Conservation (phyloP, 176 grass and related monocot genomes). For the Carex littledalei region DNA sequence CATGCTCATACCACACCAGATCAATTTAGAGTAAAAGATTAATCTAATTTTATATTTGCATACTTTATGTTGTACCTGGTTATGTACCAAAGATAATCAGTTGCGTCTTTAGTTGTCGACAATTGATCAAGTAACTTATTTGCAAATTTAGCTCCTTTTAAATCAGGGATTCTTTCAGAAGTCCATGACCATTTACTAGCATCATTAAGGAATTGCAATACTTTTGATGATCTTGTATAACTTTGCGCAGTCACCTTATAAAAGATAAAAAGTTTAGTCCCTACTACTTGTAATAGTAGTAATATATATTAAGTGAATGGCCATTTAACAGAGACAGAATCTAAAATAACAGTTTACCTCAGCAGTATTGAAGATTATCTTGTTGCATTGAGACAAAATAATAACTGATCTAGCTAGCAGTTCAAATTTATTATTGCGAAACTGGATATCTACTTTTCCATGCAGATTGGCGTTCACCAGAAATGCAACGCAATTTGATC, state of each 20-base stretch:
- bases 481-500: conserved; percentile 66
- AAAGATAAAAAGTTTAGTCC: conserved; percentile 11
- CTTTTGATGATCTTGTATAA: conserved; percentile 41
- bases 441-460: conserved; percentile 25
- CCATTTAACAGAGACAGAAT: neutral
- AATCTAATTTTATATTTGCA: no score
- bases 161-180: conserved; percentile 41
- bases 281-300: neutral
- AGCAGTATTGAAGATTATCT: conserved; percentile 57
- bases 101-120: conserved; percentile 63
- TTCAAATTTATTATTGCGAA: conserved; percentile 43
- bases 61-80: conserved; percentile 45
- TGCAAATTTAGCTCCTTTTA: conserved; percentile 22
- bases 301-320: neutral
- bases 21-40: neutral
- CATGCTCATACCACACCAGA: neutral
- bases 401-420: conserved; percentile 60
- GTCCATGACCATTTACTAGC: conserved; percentile 49
- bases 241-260: conserved; percentile 54
- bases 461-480: conserved; percentile 57
- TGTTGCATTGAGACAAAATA: conserved; percentile 58
- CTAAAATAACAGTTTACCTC: conserved; percentile 34
- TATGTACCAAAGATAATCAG: conserved; percentile 96
- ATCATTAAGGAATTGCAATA: conserved; percentile 37
- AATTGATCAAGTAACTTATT: conserved; percentile 73